These are phyloP conservation scores for Colletotrichum theobromicola DNA, from an alignment of 2,329 filamentous ascomycete genomes.

Conservation along the genomic window DNA sequence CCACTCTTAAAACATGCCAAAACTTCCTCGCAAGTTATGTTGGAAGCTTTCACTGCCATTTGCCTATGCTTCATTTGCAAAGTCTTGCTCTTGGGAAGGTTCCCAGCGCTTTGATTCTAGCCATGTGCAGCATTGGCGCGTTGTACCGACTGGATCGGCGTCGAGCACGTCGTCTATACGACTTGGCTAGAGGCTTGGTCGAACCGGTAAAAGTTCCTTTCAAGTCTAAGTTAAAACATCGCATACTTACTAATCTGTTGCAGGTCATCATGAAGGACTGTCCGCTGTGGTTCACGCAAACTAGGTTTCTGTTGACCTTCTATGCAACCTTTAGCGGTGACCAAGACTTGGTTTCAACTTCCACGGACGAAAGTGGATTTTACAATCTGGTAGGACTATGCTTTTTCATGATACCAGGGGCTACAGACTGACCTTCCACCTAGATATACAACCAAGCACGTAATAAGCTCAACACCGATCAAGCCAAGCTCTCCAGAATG, in stretches of 20 bases:
- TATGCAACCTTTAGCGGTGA: background rate
- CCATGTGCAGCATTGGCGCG: background rate
- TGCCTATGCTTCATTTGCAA: background rate
- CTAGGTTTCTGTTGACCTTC: background rate
- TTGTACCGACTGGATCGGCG: background rate
- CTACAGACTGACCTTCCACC: background rate
- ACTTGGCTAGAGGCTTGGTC: background rate
- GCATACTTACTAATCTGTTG: background rate
- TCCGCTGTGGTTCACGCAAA: background rate
- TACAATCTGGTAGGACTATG: background rate
- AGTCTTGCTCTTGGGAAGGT: background rate
- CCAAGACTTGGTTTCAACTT: background rate
- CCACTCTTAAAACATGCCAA: background rate
- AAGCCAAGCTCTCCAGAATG: background rate
- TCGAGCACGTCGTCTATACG: background rate
- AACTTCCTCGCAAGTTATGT: background rate
- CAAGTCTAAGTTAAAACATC: background rate
- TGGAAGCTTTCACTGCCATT: background rate
- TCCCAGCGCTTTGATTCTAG: background rate
- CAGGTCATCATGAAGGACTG: background rate
- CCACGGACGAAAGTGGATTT: background rate
- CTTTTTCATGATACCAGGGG: background rate
- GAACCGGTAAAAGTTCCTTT: background rate
- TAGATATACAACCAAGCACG: background rate
- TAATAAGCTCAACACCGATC: background rate